Evolutionary conservation across 179 eudicot genomes (phyloP), one percentile per base, ranked within the genome.

Genomic region (Beta corolliflora): DNA sequence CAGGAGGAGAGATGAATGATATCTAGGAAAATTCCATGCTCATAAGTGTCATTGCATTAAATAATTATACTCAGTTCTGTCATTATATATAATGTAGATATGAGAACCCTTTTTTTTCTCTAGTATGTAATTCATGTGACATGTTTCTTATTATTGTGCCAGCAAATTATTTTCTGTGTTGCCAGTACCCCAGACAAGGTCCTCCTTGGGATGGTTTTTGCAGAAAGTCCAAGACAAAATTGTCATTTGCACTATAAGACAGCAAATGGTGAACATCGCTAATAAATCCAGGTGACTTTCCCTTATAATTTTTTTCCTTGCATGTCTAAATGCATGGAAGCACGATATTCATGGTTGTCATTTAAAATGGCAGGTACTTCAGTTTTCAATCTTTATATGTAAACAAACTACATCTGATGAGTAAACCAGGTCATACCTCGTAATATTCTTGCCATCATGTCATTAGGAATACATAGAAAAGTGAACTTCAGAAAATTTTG

Each of bases 161-260:
- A 97, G 99, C 87, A 81, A 90, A 75, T 77, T 83, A 44, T 82
- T 77, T 82, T 80, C 93, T n/a, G 71, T 77, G 54, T 65, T 77
- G 79, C 81, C 86, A 77, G 78, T 82, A 72, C 83, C 84, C 61
- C 89, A 89, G 86, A 87, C 79, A 15, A 87, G 95, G 83, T 89
- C 94, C 76, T 85, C 91, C 11, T 84, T 97, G 88, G 94, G 91
- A 89, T 93, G 97, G 97, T 87, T 94, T 79, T 84, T 97, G 68
- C 90, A 93, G 85, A 88, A 87, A 82, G 94, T 93, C 77, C 97
- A 90, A 85, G 95, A 90, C 60, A 90, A 92, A 88, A 86, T 97
- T 80, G 88, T 89, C 74, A 67, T 89, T 63, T 88, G 93, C 90
- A 88, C 90, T 68, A 50, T 93, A 41, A 90, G 97, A 84, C 92